A percentile compares a stretch with the other conserved stretches of the same genome.
Evolutionary conservation across 75 land plant genomes (phyloP).

Genomic region (Sequoia sempervirens): DNA sequence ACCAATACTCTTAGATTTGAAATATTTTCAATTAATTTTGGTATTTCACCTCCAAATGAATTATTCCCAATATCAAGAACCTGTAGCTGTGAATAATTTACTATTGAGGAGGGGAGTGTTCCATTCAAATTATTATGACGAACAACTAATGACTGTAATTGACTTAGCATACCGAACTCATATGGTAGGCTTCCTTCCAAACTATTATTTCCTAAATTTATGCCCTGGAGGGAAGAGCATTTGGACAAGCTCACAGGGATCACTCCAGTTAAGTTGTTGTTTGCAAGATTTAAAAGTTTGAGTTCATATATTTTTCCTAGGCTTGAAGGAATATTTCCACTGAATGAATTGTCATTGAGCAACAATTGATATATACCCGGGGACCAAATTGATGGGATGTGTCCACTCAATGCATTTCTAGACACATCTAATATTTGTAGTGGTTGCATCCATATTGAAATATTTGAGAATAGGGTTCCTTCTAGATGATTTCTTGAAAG

Average conservation of each 20-base stretch:
- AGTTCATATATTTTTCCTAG: not conserved
- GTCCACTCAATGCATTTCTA: too few species aligned
- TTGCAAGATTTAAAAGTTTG: slow-evolving; percentile 11
- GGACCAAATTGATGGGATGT: too few species aligned
- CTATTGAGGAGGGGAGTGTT: too few species aligned
- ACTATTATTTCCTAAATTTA: slow-evolving; percentile 19
- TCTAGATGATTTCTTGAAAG: too few species aligned
- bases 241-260: slow-evolving; percentile 14
- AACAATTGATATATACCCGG: too few species aligned
- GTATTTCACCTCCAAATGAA: too few species aligned
- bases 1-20: not conserved
- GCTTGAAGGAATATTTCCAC: not conserved
- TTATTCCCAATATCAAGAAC: too few species aligned
- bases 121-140: too few species aligned
- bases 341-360: too few species aligned
- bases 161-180: not conserved
- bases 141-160: not conserved
- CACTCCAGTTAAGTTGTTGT: slow-evolving; percentile 12
- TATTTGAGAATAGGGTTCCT: not conserved
- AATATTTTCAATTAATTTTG: not conserved
- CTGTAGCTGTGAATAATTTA: too few species aligned
- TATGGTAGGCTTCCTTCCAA: slow-evolving; percentile 17
- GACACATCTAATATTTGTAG: too few species aligned
- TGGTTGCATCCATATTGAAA: too few species aligned
- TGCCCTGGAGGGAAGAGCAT: slow-evolving; percentile 8